phyloP scores from a whole-genome alignment of 495 filamentous ascomycete species.

The Amphirosellinia nigrospora region DNA sequence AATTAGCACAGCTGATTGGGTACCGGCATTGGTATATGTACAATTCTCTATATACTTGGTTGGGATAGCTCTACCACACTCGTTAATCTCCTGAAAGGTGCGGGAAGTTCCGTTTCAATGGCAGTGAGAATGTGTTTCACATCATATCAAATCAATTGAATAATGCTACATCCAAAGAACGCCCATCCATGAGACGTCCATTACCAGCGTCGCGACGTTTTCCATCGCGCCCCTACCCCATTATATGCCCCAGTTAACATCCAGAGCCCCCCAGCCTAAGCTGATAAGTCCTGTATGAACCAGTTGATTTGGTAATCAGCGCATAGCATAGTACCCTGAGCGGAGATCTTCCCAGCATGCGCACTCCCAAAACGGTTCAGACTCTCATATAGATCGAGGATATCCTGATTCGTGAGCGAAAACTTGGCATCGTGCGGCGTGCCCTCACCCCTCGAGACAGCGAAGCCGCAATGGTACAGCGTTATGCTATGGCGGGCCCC shows the following conservation, averaged over 20 bases:
- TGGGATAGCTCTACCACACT: background rate
- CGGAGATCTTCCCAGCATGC: constrained; percentile 29
- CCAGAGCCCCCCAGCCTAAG: constrained; percentile 42
- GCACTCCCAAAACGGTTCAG: constrained; percentile 24
- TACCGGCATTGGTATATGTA: background rate
- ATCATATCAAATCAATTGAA: background rate
- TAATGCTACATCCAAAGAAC: background rate
- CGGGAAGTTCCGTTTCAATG: background rate
- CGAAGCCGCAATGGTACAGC: constrained; percentile 25
- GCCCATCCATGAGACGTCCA: background rate
- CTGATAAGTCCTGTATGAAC: constrained; percentile 34
- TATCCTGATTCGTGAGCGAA: constrained; percentile 33
- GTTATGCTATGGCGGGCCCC: constrained; percentile 28
- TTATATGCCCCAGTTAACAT: background rate
- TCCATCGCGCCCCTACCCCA: constrained; percentile 1
- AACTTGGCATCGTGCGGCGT: constrained; percentile 21
- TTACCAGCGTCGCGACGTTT: background rate
- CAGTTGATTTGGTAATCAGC: constrained; percentile 28
- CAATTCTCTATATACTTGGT: background rate
- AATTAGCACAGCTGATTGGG: background rate
- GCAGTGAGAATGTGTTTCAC: background rate
- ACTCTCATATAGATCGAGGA: constrained; percentile 29
- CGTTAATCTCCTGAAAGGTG: background rate
- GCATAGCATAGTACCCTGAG: constrained; percentile 36
- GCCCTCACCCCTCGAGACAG: constrained; percentile 26